Conservation (phyloP, 108 stramenopile species). For the Phaeodactylum tricornutum region DNA sequence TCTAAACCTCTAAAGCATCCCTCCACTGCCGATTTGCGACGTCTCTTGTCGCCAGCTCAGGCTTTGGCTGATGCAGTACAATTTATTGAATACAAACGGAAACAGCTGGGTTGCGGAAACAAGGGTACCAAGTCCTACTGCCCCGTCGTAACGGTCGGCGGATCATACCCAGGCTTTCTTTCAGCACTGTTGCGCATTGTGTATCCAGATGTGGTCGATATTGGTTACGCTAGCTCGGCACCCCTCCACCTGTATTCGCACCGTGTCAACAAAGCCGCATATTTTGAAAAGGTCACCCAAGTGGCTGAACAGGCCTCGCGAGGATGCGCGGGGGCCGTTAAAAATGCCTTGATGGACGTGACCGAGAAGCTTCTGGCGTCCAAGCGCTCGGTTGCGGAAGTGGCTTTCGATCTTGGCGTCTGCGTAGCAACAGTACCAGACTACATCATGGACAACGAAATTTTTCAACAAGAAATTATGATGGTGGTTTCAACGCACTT, state of each 20-base stretch:
- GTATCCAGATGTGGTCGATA: slow-evolving; percentile 55
- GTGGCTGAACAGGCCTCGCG: slow-evolving; percentile 40
- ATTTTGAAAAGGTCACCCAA: slow-evolving; percentile 54
- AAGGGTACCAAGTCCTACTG: slow-evolving; percentile 42
- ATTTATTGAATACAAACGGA: slow-evolving; percentile 11
- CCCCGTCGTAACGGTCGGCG: slow-evolving; percentile 70
- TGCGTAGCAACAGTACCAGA: slow-evolving; percentile 33
- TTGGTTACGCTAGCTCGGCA: slow-evolving; percentile 53
- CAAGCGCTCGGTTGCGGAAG: slow-evolving; percentile 10
- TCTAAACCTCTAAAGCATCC: slow-evolving; percentile 32
- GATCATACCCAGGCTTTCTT: slow-evolving; percentile 68
- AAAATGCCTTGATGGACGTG: slow-evolving; percentile 20
- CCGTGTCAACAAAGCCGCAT: slow-evolving; percentile 27
- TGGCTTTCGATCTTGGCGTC: slow-evolving; percentile 24
- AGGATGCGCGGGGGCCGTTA: slow-evolving; percentile 46
- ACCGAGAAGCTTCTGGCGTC: slow-evolving; percentile 11
- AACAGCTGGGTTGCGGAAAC: slow-evolving; percentile 33
- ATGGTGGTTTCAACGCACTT: slow-evolving; percentile 43
- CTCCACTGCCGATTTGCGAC: too few species aligned
- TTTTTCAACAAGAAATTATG: slow-evolving; percentile 30
- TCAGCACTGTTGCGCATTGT: slow-evolving; percentile 54
- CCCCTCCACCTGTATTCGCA: slow-evolving; percentile 63
- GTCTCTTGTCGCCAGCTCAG: slow-evolving; percentile 36
- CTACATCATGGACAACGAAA: slow-evolving; percentile 27
- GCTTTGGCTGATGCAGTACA: slow-evolving; percentile 22